These are phyloP conservation scores for Seminavis robusta DNA, from an alignment of 108 stramenopile species.

Conservation along the genomic window DNA sequence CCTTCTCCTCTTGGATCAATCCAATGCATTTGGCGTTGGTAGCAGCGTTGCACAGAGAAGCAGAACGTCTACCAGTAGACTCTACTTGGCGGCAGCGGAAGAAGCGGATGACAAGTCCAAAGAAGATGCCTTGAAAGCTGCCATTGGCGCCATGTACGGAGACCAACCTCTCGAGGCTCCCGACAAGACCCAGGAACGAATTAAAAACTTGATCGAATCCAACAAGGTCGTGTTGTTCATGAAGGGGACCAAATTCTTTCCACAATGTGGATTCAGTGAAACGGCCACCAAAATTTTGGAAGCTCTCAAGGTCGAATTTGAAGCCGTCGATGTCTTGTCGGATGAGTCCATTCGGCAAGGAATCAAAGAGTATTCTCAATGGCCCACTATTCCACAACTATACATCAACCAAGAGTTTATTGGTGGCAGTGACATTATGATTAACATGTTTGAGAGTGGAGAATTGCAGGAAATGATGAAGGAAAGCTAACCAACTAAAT, in stretches of 20 bases:
- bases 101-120: too few species aligned
- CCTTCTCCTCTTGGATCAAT: too few species aligned
- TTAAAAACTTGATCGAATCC: conserved; percentile 67
- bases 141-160: conserved; percentile 12
- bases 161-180: conserved; percentile 22
- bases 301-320: conserved; percentile 74
- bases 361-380: conserved; percentile 80
- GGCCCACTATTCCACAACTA: conserved; percentile 99
- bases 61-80: too few species aligned
- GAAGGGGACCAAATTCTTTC: conserved; percentile 95
- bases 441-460: conserved; percentile 84
- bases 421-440: conserved; percentile 96
- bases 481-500: neutral
- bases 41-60: too few species aligned
- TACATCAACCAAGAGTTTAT: conserved; percentile 97
- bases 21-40: too few species aligned
- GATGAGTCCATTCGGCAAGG: conserved; percentile 85
- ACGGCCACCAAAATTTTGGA: conserved; percentile 91
- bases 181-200: conserved; percentile 56
- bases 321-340: conserved; percentile 55
- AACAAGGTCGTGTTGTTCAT: conserved; percentile 92
- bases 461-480: conserved; percentile 45
- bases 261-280: conserved; percentile 96
- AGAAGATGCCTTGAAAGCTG: too few species aligned
- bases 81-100: too few species aligned